Evolutionary conservation across 768 basidiomycete species (phyloP), one percentile per base, ranked within the genome.

Genomic region (Pholiota conissans): DNA sequence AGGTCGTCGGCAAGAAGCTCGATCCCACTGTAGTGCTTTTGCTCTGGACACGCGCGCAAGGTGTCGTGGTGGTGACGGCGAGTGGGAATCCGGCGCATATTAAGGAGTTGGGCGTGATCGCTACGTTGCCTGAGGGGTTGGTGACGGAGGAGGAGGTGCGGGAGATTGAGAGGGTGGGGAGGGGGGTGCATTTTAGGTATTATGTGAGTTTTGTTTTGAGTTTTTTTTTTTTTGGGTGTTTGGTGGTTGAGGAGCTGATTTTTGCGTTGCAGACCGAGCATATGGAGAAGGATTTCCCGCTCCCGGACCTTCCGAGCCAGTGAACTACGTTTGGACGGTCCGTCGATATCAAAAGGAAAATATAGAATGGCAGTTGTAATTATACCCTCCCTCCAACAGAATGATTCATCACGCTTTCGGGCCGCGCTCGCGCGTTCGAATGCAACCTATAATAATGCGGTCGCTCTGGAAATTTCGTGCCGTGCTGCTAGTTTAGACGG

Each of bases 231-330:
- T 16, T 35, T 16, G 42, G 27, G 9, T 0, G 10, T 34, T 7
- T 51, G 20, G n/a, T 22, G 24, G 39, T 57, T 20, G 13, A 40
- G 46, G 24, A 10, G 26, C n/a, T 22, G 48, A 35, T 26, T 22
- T 14, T 26, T 7, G 3, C 3, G 18, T 40, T 28, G 2, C 50
- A 73, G 74, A 71, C 62, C 1, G 72, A 70, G 55, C 73, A 77
- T 55, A 74, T 74, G 72, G 68, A 73, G 59, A 62, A 67, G 11
- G 70, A 73, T 40, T 74, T 74, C 60, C 69, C 72, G 13, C 49
- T 72, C 9, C 72, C 73, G 0, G 37, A 70, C 35, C 69, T 76
- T n/a, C 73, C 71, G 1, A 42, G 53, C 22, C 56, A 64, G 40
- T 64, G 46, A 56, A 30, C 37, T 11, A 52, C 30, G 13, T 32